phyloP scores from a whole-genome alignment of 2,329 filamentous ascomycete species.

The Fusarium sarcochroum region DNA sequence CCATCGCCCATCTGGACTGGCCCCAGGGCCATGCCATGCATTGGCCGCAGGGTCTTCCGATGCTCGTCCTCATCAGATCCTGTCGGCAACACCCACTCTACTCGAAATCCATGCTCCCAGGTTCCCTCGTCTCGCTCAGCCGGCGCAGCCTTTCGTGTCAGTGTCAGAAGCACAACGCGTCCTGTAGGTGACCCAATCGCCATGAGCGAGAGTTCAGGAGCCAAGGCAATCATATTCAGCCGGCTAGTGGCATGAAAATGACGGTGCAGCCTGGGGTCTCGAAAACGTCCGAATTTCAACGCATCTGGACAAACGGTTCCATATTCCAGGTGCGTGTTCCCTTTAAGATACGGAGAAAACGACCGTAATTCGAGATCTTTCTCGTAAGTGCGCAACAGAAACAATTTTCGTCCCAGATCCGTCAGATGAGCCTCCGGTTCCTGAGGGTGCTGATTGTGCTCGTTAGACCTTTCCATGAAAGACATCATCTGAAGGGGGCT shows the following conservation, averaged over 20 bases:
- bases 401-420: slow-evolving; percentile 37
- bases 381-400: slow-evolving; percentile 64
- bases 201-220: slow-evolving; percentile 79
- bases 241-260: slow-evolving; percentile 55
- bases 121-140: slow-evolving; percentile 37
- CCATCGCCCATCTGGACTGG: slow-evolving; percentile 67
- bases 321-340: slow-evolving; percentile 44
- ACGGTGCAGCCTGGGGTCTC: slow-evolving; percentile 35
- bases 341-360: slow-evolving; percentile 44
- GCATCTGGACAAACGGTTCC: slow-evolving; percentile 52
- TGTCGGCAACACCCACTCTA: slow-evolving; percentile 68
- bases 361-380: slow-evolving; percentile 64
- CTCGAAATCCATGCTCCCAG: slow-evolving; percentile 63
- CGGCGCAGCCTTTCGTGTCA: slow-evolving; percentile 53
- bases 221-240: slow-evolving; percentile 72
- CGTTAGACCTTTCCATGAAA: slow-evolving; percentile 41
- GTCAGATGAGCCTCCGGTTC: slow-evolving; percentile 20
- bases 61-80: slow-evolving; percentile 60
- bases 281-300: slow-evolving; percentile 47
- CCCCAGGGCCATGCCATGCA: slow-evolving; percentile 78
- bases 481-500: slow-evolving; percentile 26
- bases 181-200: slow-evolving; percentile 77
- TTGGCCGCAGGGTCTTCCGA: slow-evolving; percentile 62
- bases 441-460: slow-evolving; percentile 32
- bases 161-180: slow-evolving; percentile 74